Conservation (phyloP, 1,139 yeast species). For the Hemisphaericaspora lyxosophila region DNA sequence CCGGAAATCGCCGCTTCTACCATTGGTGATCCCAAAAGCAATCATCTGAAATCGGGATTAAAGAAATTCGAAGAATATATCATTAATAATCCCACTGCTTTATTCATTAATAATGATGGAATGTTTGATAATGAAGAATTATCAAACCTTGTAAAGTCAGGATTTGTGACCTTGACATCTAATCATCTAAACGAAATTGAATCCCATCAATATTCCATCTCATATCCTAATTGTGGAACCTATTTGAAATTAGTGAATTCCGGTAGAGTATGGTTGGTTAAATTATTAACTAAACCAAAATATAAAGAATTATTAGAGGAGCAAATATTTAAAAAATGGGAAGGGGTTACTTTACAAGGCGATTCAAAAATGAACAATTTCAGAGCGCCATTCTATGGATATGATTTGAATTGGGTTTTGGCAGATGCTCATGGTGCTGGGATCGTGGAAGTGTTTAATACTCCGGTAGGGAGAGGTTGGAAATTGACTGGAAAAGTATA, state of each 20-base stretch:
- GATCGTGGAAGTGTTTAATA: constrained; percentile 59
- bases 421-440: constrained; percentile 74
- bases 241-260: constrained; percentile 47
- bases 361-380: constrained; percentile 41
- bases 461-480: constrained; percentile 75
- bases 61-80: constrained; percentile 26
- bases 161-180: constrained; percentile 55
- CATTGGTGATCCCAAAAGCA: background rate
- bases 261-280: constrained; percentile 53
- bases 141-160: constrained; percentile 43
- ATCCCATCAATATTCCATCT: constrained; percentile 43
- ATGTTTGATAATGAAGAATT: constrained; percentile 27
- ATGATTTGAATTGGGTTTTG: constrained; percentile 59
- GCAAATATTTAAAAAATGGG: constrained; percentile 50
- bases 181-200: constrained; percentile 50
- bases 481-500: constrained; percentile 51
- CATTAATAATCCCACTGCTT: constrained; percentile 27
- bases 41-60: constrained; percentile 14
- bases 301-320: constrained; percentile 57
- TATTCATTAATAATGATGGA: constrained; percentile 24
- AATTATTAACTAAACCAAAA: constrained; percentile 39
- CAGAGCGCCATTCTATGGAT: constrained; percentile 60
- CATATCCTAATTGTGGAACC: constrained; percentile 65
- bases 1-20: background rate
- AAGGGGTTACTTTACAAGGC: constrained; percentile 32